Evolutionary conservation across 257 asterid genomes (phyloP).

Genomic region (Petrea volubilis): DNA sequence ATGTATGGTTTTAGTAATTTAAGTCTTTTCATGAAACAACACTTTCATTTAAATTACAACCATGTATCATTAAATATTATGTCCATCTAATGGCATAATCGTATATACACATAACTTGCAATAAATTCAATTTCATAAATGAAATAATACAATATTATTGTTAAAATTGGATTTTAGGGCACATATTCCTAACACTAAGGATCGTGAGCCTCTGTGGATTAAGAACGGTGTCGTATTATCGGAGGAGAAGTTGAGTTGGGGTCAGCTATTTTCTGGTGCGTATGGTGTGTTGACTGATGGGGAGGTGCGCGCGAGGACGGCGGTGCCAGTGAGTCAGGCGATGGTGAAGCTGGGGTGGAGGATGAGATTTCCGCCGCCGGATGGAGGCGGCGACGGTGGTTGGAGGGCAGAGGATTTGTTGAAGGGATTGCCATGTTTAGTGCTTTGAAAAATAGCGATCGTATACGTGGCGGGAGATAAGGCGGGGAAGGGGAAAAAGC

Average conservation of each 20-base stretch:
- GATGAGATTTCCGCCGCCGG: background rate
- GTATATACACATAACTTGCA: too few species aligned
- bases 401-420: background rate
- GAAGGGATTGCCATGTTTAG: slow-evolving; percentile 10
- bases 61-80: too few species aligned
- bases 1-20: too few species aligned
- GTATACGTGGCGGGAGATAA: slow-evolving; percentile 1
- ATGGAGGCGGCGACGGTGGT: background rate
- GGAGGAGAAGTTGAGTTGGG: background rate
- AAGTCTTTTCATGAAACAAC: too few species aligned
- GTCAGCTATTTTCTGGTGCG: background rate
- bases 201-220: background rate
- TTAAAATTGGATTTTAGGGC: too few species aligned
- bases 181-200: too few species aligned
- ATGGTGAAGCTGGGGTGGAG: slow-evolving; percentile 24
- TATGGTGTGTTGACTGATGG: slow-evolving; percentile 9
- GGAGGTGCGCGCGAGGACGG: slow-evolving; percentile 12
- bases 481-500: background rate
- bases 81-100: too few species aligned
- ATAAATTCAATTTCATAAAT: too few species aligned
- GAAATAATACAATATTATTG: too few species aligned
- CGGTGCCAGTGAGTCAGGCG: background rate
- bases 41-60: too few species aligned
- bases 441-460: slow-evolving; percentile 4
- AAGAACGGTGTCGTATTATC: background rate